phyloP scores from a whole-genome alignment of 1,284 basidiomycete genomes.

The Ustilago sp. region DNA sequence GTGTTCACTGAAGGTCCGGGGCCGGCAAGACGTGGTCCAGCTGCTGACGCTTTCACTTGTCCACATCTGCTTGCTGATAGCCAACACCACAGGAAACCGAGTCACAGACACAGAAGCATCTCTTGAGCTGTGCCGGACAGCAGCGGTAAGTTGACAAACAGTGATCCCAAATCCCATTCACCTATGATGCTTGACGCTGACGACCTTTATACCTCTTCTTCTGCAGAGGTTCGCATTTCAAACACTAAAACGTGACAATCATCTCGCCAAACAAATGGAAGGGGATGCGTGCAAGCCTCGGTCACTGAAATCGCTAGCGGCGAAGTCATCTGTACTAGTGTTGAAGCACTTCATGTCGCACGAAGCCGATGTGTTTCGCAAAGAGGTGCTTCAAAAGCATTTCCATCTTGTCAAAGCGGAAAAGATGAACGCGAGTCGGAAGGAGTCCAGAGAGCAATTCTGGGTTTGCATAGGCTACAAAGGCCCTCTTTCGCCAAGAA shows the following conservation, averaged over 20 bases:
- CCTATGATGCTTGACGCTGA: neutral
- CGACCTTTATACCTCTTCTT: neutral
- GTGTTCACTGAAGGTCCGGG: neutral
- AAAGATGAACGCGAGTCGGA: conserved; percentile 61
- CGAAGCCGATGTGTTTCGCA: conserved; percentile 57
- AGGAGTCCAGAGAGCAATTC: conserved; percentile 61
- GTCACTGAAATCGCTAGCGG: conserved; percentile 13
- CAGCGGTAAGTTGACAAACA: conserved; percentile 18
- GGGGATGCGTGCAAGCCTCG: conserved; percentile 3
- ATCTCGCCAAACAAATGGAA: neutral
- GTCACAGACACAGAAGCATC: conserved; percentile 55
- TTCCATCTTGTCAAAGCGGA: conserved; percentile 57
- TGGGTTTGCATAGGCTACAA: conserved; percentile 60
- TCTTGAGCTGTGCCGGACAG: conserved; percentile 40
- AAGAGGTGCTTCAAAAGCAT: conserved; percentile 44
- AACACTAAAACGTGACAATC: conserved; percentile 21
- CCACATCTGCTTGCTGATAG: neutral
- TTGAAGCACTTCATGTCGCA: conserved; percentile 62
- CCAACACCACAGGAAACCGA: conserved; percentile 51
- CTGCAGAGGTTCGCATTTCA: conserved; percentile 26
- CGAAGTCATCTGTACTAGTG: conserved; percentile 35
- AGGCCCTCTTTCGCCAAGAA: conserved; percentile 5
- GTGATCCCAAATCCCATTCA: neutral
- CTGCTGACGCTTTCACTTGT: neutral
- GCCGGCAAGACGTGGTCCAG: neutral